Percentiles rank a stretch among this genome's conserved stretches.
These are phyloP conservation scores for Capsella bursapastoris DNA, from an alignment of 345 rosid species.

Conservation along the genomic window DNA sequence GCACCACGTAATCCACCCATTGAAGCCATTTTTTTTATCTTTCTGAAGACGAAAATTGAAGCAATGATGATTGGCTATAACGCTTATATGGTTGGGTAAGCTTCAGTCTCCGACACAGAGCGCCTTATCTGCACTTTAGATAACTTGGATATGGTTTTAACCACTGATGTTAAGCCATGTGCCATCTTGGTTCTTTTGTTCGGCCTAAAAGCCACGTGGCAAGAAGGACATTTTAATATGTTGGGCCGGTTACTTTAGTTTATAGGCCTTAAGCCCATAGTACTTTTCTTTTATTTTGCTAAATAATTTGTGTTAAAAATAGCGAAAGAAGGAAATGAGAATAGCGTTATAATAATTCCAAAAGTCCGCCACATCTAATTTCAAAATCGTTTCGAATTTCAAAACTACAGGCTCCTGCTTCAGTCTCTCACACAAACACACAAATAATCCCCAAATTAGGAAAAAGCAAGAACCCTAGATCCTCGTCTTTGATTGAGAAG, in stretches of 20 bases:
- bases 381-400: constrained; percentile 56
- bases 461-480: constrained; percentile 44
- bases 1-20: constrained; percentile 72
- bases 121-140: constrained; percentile 58
- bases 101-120: constrained; percentile 5
- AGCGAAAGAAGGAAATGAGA: neutral
- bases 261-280: neutral
- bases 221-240: neutral
- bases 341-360: constrained; percentile 17
- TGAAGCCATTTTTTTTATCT: constrained; percentile 60
- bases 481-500: constrained; percentile 24
- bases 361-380: constrained; percentile 47
- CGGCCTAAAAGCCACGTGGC: constrained; percentile 1
- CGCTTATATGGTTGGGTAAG: constrained; percentile 51
- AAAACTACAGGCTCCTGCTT: constrained; percentile 19
- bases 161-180: constrained; percentile 46
- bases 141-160: constrained; percentile 45
- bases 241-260: neutral
- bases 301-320: too few species aligned
- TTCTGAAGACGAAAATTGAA: constrained; percentile 36
- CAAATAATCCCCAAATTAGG: neutral
- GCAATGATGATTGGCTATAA: constrained; percentile 40
- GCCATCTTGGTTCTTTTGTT: neutral
- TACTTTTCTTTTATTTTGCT: neutral
- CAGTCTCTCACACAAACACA: neutral